These are phyloP conservation scores for Telopea speciosissima DNA, from an alignment of 177 flowering plant species.

Conservation along the genomic window DNA sequence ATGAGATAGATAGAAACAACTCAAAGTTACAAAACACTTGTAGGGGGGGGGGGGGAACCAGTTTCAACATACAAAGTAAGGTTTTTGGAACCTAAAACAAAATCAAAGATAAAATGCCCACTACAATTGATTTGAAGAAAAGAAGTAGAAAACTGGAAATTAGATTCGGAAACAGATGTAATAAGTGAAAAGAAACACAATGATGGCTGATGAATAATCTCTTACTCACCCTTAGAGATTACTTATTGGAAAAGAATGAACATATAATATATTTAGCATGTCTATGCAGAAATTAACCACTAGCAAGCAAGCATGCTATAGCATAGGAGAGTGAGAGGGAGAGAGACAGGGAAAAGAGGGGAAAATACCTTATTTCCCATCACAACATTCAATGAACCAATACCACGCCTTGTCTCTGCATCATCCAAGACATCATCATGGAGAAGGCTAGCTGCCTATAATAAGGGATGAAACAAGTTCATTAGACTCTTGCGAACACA, in stretches of 20 bases:
- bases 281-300: not conserved
- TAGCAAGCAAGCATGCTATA: no score
- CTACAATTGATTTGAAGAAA: not conserved
- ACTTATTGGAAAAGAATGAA: not conserved
- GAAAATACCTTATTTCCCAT: conserved; percentile 89
- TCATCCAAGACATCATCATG: conserved; percentile 99
- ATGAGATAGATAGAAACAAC: conserved; percentile 3
- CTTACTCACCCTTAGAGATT: no score
- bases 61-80: no score
- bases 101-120: not conserved
- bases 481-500: not conserved
- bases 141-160: not conserved
- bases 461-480: conserved; percentile 7
- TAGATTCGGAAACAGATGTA: not conserved
- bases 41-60: no score
- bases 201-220: no score
- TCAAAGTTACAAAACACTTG: no score
- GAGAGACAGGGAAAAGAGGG: not conserved
- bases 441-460: conserved; percentile 93
- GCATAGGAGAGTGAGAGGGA: not conserved
- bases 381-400: conserved; percentile 78
- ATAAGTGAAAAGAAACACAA: no score
- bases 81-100: not conserved
- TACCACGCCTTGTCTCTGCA: conserved; percentile 93
- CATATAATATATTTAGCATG: no score